These are phyloP conservation scores for Geum urbanum DNA, from an alignment of 306 rosid genomes.

Conservation along the genomic window DNA sequence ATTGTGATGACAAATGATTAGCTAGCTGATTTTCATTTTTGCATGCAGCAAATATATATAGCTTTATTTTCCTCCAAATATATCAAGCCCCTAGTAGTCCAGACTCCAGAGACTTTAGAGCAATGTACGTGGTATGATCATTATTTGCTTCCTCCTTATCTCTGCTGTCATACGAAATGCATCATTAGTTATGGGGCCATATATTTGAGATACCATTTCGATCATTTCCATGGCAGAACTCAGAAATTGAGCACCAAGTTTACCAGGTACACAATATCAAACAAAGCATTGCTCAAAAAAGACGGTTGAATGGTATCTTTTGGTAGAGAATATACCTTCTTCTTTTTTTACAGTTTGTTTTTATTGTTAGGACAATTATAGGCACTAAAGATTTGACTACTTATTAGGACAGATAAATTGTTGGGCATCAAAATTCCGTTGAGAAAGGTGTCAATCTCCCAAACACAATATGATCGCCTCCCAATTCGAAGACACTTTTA, in stretches of 20 bases:
- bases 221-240: slow-evolving; percentile 25
- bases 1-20: slow-evolving; percentile 39
- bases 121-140: slow-evolving; percentile 42
- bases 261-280: not conserved
- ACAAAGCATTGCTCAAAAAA: slow-evolving; percentile 1
- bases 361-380: not conserved
- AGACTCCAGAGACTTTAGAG: slow-evolving; percentile 25
- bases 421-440: slow-evolving; percentile 23
- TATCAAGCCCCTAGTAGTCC: slow-evolving; percentile 18
- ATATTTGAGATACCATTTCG: not conserved
- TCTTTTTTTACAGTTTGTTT: not conserved
- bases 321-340: not conserved
- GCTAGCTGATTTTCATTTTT: slow-evolving; percentile 31
- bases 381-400: slow-evolving; percentile 9
- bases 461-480: slow-evolving; percentile 24
- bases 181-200: slow-evolving; percentile 44
- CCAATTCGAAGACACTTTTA: not conserved
- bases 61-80: slow-evolving; percentile 21
- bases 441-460: slow-evolving; percentile 13
- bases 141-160: slow-evolving; percentile 40
- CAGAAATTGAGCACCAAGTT: not conserved
- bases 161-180: slow-evolving; percentile 40
- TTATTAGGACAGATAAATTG: slow-evolving; percentile 4
- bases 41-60: not conserved
- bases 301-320: not conserved